Percentiles rank a stretch among this genome's conserved stretches.
phyloP scores from a whole-genome alignment of 805 yeast genomes.

The Clavispora carvajalis region DNA sequence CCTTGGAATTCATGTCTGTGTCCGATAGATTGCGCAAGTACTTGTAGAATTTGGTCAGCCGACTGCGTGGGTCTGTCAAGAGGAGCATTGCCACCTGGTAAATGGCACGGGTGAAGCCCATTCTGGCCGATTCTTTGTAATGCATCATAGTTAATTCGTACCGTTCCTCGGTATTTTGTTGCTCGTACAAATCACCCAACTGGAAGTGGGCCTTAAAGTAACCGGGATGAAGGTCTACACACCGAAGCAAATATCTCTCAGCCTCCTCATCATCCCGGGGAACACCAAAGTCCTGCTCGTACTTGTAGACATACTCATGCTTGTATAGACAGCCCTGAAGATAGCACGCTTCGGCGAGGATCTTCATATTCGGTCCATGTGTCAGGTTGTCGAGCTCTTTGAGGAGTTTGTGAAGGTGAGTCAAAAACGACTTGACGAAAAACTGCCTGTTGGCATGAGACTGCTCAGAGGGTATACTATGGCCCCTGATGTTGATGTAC shows the following conservation, averaged over 20 bases:
- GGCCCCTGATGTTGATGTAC: slow-evolving; percentile 41
- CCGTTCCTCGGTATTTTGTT: slow-evolving; percentile 22
- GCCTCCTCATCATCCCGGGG: slow-evolving; percentile 25
- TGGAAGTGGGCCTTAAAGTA: slow-evolving; percentile 31
- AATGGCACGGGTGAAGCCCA: slow-evolving; percentile 43
- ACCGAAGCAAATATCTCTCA: slow-evolving; percentile 25
- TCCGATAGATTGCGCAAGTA: slow-evolving; percentile 34
- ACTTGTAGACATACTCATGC: slow-evolving; percentile 26
- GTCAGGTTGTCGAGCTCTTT: slow-evolving; percentile 22
- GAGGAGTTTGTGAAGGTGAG: slow-evolving; percentile 32
- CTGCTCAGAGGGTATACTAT: slow-evolving; percentile 26
- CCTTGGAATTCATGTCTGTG: slow-evolving; percentile 29
- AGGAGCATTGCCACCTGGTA: slow-evolving; percentile 35
- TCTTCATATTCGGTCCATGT: slow-evolving; percentile 11
- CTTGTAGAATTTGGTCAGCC: slow-evolving; percentile 32
- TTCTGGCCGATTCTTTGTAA: slow-evolving; percentile 34
- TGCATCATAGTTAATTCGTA: slow-evolving; percentile 29
- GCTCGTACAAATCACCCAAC: slow-evolving; percentile 37
- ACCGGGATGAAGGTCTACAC: slow-evolving; percentile 27
- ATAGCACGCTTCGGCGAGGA: slow-evolving; percentile 29
- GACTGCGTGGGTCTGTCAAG: slow-evolving; percentile 27
- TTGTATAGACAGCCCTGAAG: slow-evolving; percentile 35
- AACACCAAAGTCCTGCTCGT: slow-evolving; percentile 33
- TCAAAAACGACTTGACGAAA: slow-evolving; percentile 34
- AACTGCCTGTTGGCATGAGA: slow-evolving; percentile 26